A percentile compares a stretch with the other conserved stretches of the same genome.
Conservation (phyloP, 2,329 filamentous ascomycete species). For the Colletotrichum spaethianum region DNA sequence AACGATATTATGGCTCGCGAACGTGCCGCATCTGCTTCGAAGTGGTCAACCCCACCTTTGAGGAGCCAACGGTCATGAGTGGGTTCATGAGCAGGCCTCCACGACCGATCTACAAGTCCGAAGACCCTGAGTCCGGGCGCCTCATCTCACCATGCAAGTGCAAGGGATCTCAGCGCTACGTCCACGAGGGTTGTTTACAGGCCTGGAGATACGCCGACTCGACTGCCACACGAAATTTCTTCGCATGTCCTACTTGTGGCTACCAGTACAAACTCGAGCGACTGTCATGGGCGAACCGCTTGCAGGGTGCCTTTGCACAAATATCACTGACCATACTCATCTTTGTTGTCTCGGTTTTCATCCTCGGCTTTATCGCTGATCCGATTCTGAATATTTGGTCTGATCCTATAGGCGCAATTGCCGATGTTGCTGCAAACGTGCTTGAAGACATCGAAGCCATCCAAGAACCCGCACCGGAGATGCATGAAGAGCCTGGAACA, state of each 20-base stretch:
- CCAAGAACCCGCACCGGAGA: constrained; percentile 50
- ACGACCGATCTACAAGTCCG: constrained; percentile 75
- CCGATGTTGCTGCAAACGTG: constrained; percentile 64
- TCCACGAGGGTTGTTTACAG: constrained; percentile 91
- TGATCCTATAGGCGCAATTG: constrained; percentile 78
- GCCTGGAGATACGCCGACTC: constrained; percentile 86
- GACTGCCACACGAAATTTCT: constrained; percentile 77
- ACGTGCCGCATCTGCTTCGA: constrained; percentile 94
- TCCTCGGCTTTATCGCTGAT: constrained; percentile 92
- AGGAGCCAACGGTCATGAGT: constrained; percentile 43
- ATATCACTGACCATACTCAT: constrained; percentile 79
- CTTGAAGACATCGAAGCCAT: constrained; percentile 57
- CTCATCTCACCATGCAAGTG: constrained; percentile 93
- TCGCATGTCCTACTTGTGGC: constrained; percentile 88
- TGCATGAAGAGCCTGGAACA: constrained; percentile 65
- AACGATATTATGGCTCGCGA: constrained; percentile 75
- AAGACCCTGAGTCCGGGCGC: constrained; percentile 80
- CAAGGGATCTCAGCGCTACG: constrained; percentile 92
- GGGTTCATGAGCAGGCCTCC: constrained; percentile 44
- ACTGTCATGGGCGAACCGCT: constrained; percentile 79
- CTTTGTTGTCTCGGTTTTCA: constrained; percentile 80
- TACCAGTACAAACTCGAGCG: constrained; percentile 87
- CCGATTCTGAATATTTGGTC: constrained; percentile 92
- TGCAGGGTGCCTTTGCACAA: constrained; percentile 78
- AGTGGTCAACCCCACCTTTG: constrained; percentile 65